phyloP scores from a whole-genome alignment of 768 basidiomycete species.

The Boletus reticulatus region DNA sequence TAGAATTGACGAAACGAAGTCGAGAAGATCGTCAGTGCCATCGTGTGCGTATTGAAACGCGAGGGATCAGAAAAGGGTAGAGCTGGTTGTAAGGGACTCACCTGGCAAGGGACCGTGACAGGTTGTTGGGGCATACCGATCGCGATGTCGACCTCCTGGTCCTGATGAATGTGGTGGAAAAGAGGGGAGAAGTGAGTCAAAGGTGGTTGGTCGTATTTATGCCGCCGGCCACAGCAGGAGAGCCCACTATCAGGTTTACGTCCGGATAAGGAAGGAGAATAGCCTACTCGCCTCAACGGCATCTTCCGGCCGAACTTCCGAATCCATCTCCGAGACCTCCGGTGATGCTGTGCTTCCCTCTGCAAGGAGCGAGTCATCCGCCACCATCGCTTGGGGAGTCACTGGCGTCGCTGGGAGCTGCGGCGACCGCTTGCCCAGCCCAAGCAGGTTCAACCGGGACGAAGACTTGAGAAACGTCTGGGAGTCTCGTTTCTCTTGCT shows the following conservation, averaged over 20 bases:
- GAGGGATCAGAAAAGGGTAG: neutral
- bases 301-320: conserved; percentile 28
- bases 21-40: conserved; percentile 6
- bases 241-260: conserved; percentile 7
- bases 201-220: conserved; percentile 17
- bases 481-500: conserved; percentile 25
- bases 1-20: conserved; percentile 25
- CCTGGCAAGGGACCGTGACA: conserved; percentile 48
- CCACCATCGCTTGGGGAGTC: conserved; percentile 14
- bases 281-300: conserved; percentile 15
- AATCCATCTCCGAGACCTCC: conserved; percentile 14
- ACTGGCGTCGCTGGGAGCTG: conserved; percentile 28
- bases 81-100: conserved; percentile 15
- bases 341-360: conserved; percentile 26
- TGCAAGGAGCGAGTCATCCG: conserved; percentile 2
- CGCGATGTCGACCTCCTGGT: conserved; percentile 5
- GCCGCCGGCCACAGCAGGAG: conserved; percentile 11
- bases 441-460: conserved; percentile 28
- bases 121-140: conserved; percentile 31
- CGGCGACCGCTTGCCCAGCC: conserved; percentile 29
- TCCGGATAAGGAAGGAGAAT: neutral
- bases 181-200: conserved; percentile 7
- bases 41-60: neutral
- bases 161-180: conserved; percentile 14
- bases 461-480: conserved; percentile 26